Evolutionary conservation across 352 stramenopile species (phyloP), one percentile per base, ranked within the genome.

Genomic region (Phytophthora pistaciae): DNA sequence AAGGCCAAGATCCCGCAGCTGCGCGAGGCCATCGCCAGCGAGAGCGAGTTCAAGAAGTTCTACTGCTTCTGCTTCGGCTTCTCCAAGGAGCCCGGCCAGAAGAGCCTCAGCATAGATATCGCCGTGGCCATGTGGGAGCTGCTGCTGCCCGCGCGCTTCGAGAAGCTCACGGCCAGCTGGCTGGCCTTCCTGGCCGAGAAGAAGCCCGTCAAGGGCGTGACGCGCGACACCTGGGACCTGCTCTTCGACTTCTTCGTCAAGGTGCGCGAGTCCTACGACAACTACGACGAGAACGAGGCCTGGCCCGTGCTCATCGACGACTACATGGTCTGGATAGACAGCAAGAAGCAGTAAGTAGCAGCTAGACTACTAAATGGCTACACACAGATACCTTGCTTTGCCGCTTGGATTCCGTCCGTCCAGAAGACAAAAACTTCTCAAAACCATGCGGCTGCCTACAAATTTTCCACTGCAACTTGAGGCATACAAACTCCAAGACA

Each of bases 291-390:
- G 75, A 97, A 95, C 74, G 90, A 95, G 66, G 90, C 90, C 13
- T 97, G 90, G 90, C 90, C 90, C 29, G 90, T 97, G 71, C 85
- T 97, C 56, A 95, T 97, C 60, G 90, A 97, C 74, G 90, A 97
- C 74, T 97, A 88, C 74, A 95, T 96, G 88, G 73, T 74, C 40
- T 95, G 88, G 84, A 90, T 94, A 90, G 82, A 92, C 60, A 79
- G 66, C 23, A 84, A 84, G 61, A 92, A 92, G 70, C 76, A 88
- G 69, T 53, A n/a, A 18, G 38, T 44, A 53, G 42, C 16, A 49
- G 14, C 42, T 49, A 49, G 40, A 18, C 40, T 10, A 52, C 18
- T 14, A 44, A 44, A 44, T 44, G 38, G 38, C 11, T 33, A 10
- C 29, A 33, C 29, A 10, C 29, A 33, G 29, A 33, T 33, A 10